Conservation (phyloP, 352 stramenopile genomes). For the Phytophthora colocasiae region DNA sequence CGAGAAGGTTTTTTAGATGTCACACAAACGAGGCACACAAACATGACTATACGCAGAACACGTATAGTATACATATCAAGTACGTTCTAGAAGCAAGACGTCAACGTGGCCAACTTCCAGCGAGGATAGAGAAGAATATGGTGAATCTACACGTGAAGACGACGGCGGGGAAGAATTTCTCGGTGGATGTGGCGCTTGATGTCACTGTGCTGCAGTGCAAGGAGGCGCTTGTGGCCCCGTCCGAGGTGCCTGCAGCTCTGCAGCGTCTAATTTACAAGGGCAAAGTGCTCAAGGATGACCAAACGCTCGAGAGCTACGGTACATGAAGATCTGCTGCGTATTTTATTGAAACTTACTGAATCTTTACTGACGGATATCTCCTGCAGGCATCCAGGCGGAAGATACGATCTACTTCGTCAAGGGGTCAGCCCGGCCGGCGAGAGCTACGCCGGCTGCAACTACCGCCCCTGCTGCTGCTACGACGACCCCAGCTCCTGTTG, state of each 20-base stretch:
- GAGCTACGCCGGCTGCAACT: constrained; percentile 22
- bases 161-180: constrained; percentile 82
- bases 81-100: not conserved
- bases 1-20: too few relatives aligned
- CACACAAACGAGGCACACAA: too few relatives aligned
- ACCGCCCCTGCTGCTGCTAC: constrained; percentile 32
- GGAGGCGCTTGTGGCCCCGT: constrained; percentile 66
- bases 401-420: constrained; percentile 90
- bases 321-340: constrained; percentile 4
- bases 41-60: not conserved
- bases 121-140: constrained; percentile 40
- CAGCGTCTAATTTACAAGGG: constrained; percentile 92
- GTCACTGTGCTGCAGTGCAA: constrained; percentile 83
- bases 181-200: constrained; percentile 76
- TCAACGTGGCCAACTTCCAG: constrained; percentile 12
- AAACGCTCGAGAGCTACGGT: constrained; percentile 87
- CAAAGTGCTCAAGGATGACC: constrained; percentile 92
- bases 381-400: constrained; percentile 71
- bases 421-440: constrained; percentile 48
- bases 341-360: not conserved
- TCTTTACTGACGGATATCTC: not conserved
- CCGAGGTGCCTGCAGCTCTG: constrained; percentile 73
- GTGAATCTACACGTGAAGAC: constrained; percentile 87
- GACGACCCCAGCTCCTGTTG: constrained; percentile 13
- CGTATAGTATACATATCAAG: not conserved